Conservation (phyloP, 1,284 basidiomycete genomes). For the Tetrapyrgos nigripes region DNA sequence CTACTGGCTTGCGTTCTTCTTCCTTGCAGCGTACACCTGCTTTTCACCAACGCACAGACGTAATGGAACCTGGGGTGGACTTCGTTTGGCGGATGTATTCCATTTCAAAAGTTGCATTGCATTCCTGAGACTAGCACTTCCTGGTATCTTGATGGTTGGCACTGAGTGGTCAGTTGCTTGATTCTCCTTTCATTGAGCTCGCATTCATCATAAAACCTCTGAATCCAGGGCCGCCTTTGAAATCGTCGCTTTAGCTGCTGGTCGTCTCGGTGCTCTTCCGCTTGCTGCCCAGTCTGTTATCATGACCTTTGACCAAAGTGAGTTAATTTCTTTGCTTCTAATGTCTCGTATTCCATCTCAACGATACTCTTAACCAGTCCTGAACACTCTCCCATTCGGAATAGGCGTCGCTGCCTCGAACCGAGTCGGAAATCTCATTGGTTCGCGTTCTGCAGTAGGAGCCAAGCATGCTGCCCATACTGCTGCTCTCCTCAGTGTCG, state of each 20-base stretch:
- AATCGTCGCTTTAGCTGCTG: slow-evolving; percentile 80
- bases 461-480: slow-evolving; percentile 69
- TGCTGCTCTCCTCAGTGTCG: slow-evolving; percentile 66
- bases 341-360: slow-evolving; percentile 1
- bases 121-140: slow-evolving; percentile 71
- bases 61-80: slow-evolving; percentile 71
- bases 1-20: slow-evolving; percentile 70
- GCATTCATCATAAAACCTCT: neutral
- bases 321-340: slow-evolving; percentile 16
- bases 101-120: slow-evolving; percentile 52
- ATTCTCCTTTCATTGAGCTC: neutral
- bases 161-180: slow-evolving; percentile 70
- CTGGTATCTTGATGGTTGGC: slow-evolving; percentile 80
- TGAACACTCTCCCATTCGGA: slow-evolving; percentile 73
- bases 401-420: slow-evolving; percentile 78
- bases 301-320: slow-evolving; percentile 85
- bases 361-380: slow-evolving; percentile 41
- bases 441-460: slow-evolving; percentile 55
- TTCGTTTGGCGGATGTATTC: slow-evolving; percentile 53
- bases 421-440: slow-evolving; percentile 77
- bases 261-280: slow-evolving; percentile 66
- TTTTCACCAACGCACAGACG: slow-evolving; percentile 56
- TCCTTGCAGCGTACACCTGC: slow-evolving; percentile 55
- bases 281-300: slow-evolving; percentile 81
- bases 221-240: slow-evolving; percentile 74